A percentile compares a stretch with the other conserved stretches of the same genome.
Conservation (phyloP, 1,284 basidiomycete species). For the Apiotrichum sp. region DNA sequence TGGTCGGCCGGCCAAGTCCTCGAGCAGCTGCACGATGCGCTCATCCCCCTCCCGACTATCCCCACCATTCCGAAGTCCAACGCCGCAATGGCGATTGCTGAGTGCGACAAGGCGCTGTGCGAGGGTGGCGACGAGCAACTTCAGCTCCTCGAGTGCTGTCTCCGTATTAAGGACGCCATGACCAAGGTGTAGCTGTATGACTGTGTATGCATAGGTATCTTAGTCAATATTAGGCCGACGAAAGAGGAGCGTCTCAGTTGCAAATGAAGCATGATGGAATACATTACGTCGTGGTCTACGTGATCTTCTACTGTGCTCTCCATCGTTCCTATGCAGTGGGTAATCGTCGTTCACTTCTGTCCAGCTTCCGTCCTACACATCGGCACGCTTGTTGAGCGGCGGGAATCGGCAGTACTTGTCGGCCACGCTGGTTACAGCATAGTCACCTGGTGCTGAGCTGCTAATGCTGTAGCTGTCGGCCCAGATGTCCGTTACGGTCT, state of each 20-base stretch:
- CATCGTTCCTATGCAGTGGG: not conserved
- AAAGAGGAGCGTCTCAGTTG: no score
- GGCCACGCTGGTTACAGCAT: conserved; percentile 67
- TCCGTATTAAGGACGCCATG: conserved; percentile 65
- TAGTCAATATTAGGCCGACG: no score
- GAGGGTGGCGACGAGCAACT: conserved; percentile 98
- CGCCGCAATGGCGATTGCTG: conserved; percentile 79
- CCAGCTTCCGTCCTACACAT: conserved; percentile 1
- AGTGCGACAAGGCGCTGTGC: conserved; percentile 94
- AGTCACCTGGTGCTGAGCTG: conserved; percentile 74
- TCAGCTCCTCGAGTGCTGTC: conserved; percentile 81
- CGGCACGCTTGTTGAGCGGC: conserved; percentile 35
- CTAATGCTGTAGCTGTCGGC: conserved; percentile 77
- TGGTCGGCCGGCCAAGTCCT: conserved; percentile 90
- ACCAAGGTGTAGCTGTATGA: conserved; percentile 8
- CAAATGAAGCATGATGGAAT: conserved; percentile 3
- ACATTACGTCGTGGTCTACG: conserved; percentile 2
- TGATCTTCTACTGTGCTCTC: not conserved
- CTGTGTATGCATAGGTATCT: not conserved
- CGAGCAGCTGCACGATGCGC: conserved; percentile 86
- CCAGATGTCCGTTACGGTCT: conserved; percentile 70
- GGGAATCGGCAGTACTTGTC: conserved; percentile 80
- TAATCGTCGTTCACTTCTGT: not conserved
- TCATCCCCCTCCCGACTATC: conserved; percentile 74
- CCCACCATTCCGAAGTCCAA: conserved; percentile 73